Conservation (phyloP, 495 filamentous ascomycete species). For the Penicillium herquei region DNA sequence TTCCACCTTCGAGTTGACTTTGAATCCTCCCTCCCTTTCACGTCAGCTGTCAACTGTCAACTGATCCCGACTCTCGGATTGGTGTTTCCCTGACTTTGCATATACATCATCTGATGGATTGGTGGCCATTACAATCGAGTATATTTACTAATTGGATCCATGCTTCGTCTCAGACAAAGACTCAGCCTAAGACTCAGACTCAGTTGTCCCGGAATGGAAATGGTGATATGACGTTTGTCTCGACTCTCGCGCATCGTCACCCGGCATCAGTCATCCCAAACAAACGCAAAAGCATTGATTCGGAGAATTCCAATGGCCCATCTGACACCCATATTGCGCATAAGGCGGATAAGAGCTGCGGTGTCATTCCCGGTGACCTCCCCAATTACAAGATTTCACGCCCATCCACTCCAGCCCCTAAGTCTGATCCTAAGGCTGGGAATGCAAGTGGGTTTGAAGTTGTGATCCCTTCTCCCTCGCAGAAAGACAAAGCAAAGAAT, state of each 20-base stretch:
- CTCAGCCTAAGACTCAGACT: too few relatives aligned
- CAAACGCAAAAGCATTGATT: not conserved
- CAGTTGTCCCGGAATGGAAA: not conserved
- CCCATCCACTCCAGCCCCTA: not conserved
- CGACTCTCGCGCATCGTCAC: conserved; percentile 1
- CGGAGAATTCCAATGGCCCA: not conserved
- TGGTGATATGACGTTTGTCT: not conserved
- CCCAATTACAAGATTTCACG: too few relatives aligned
- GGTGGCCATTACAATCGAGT: too few relatives aligned
- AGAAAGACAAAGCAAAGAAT: not conserved
- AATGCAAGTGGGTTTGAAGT: not conserved
- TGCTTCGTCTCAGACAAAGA: too few relatives aligned
- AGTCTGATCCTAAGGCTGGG: not conserved
- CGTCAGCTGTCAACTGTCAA: too few relatives aligned
- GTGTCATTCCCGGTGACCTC: too few relatives aligned
- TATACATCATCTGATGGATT: too few relatives aligned
- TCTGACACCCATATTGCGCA: too few relatives aligned
- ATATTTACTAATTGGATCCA: too few relatives aligned
- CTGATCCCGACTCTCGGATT: not conserved
- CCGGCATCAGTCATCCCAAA: not conserved
- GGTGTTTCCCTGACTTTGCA: too few relatives aligned
- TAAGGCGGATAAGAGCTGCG: too few relatives aligned
- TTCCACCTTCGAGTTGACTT: not conserved
- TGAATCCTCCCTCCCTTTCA: not conserved
- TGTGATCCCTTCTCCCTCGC: not conserved